Evolutionary conservation across 352 stramenopile genomes (phyloP).

Genomic region (Globisporangium canariense): DNA sequence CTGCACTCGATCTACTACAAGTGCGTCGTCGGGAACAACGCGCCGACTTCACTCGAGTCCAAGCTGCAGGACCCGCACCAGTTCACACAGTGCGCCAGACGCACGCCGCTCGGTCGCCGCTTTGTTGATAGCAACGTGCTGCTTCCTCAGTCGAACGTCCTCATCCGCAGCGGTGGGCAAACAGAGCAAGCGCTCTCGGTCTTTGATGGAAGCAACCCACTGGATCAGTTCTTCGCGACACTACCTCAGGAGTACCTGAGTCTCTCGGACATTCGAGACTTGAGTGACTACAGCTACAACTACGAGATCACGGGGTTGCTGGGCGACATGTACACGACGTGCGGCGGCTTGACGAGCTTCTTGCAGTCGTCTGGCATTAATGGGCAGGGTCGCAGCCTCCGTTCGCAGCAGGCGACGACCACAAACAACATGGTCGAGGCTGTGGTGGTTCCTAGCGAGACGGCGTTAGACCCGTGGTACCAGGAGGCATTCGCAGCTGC

Average conservation of each 20-base stretch:
- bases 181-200: slow-evolving; percentile 44
- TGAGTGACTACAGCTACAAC: slow-evolving; percentile 82
- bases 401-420: slow-evolving; percentile 13
- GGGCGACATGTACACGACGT: slow-evolving; percentile 72
- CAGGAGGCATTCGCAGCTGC: slow-evolving; percentile 47
- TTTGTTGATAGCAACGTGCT: slow-evolving; percentile 50
- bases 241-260: slow-evolving; percentile 67
- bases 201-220: slow-evolving; percentile 40
- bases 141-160: slow-evolving; percentile 48
- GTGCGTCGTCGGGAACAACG: slow-evolving; percentile 64
- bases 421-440: slow-evolving; percentile 47
- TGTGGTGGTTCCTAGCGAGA: slow-evolving; percentile 54
- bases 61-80: slow-evolving; percentile 61
- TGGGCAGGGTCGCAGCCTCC: slow-evolving; percentile 26
- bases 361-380: slow-evolving; percentile 11
- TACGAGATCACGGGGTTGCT: slow-evolving; percentile 78
- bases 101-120: slow-evolving; percentile 25
- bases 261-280: slow-evolving; percentile 67
- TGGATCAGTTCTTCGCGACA: slow-evolving; percentile 51
- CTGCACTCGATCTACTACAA: slow-evolving; percentile 86
- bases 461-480: slow-evolving; percentile 40
- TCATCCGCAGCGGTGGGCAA: slow-evolving; percentile 50
- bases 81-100: slow-evolving; percentile 55
- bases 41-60: slow-evolving; percentile 41
- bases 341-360: slow-evolving; percentile 38